Percentiles rank a stretch among this genome's conserved stretches.
Conservation (phyloP, 2,329 filamentous ascomycete species). For the Cadophora sp. region DNA sequence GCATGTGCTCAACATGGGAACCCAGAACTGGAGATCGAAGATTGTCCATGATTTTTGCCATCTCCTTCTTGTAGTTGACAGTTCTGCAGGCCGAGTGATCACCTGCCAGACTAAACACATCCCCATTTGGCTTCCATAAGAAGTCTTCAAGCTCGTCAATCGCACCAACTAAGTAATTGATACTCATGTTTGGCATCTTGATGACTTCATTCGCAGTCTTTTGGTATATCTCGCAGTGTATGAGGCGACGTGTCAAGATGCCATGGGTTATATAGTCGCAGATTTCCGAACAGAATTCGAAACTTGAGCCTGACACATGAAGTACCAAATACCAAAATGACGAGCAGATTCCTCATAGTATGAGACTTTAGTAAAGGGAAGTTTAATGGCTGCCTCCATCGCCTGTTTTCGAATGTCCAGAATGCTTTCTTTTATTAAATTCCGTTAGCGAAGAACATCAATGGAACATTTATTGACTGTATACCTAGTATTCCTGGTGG, state of each 20-base stretch:
- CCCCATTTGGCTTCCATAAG: neutral
- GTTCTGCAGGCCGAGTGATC: neutral
- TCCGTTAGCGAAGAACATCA: neutral
- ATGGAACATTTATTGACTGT: neutral
- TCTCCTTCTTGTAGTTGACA: neutral
- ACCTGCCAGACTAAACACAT: neutral
- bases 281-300: accelerated
- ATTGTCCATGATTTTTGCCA: neutral
- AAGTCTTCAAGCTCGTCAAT: neutral
- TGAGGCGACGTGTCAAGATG: neutral
- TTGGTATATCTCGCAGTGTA: neutral
- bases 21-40: neutral
- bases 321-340: no score
- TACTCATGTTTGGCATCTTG: neutral
- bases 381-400: neutral
- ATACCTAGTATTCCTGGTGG: neutral
- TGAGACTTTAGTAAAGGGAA: neutral
- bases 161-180: neutral
- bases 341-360: neutral
- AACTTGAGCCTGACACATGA: neutral
- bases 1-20: neutral
- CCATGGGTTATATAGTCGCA: neutral
- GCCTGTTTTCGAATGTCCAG: neutral
- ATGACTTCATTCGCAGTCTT: neutral
- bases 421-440: neutral